phyloP scores from a whole-genome alignment of 768 basidiomycete species.

The Russula lepida region DNA sequence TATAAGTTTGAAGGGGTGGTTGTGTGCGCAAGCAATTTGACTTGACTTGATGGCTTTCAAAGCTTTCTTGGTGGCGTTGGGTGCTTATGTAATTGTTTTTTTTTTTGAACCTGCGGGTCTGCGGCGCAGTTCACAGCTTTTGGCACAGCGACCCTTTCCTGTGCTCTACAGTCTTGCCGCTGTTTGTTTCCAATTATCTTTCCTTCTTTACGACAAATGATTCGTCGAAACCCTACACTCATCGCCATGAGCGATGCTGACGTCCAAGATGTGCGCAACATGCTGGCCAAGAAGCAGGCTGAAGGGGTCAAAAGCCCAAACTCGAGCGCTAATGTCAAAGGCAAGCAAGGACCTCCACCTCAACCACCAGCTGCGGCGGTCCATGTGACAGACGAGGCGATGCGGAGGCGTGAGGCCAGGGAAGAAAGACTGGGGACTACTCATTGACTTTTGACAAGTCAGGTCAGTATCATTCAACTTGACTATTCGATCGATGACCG shows the following conservation, averaged over 20 bases:
- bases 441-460: not conserved
- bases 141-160: not conserved
- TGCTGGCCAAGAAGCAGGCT: slow-evolving; percentile 34
- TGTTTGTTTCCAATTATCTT: not conserved
- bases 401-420: slow-evolving; percentile 29
- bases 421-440: slow-evolving; percentile 30
- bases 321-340: slow-evolving; percentile 7
- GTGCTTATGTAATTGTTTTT: not conserved
- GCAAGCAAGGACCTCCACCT: slow-evolving; percentile 2
- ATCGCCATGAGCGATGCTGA: slow-evolving; percentile 71
- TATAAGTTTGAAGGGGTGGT: not conserved
- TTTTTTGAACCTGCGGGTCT: slow-evolving; percentile 17
- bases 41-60: not conserved
- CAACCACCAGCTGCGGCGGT: slow-evolving; percentile 2
- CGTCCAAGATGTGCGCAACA: slow-evolving; percentile 68
- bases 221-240: slow-evolving; percentile 67
- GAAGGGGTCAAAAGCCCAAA: slow-evolving; percentile 13
- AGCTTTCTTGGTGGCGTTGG: no score
- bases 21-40: not conserved
- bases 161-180: not conserved
- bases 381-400: slow-evolving; percentile 28
- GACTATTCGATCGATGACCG: not conserved
- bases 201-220: slow-evolving; percentile 36
- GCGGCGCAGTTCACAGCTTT: slow-evolving; percentile 9
- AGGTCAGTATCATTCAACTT: not conserved